Evolutionary conservation across 129 eudicot genomes (phyloP).

Genomic region (Solidago caesia): DNA sequence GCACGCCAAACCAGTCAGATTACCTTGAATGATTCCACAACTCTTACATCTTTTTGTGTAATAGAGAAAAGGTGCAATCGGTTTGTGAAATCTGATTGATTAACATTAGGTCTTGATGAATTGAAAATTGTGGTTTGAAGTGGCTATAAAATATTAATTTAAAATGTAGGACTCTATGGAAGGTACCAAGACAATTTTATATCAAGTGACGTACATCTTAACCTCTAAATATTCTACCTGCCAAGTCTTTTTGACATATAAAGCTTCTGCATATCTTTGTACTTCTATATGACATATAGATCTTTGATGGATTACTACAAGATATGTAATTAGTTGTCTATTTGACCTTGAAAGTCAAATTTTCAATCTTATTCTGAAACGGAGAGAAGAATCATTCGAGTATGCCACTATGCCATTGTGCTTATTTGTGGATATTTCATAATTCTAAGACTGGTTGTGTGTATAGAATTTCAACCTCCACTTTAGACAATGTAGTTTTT

Average conservation of each 20-base stretch:
- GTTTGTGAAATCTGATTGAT: background rate
- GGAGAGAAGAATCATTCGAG: too few species aligned
- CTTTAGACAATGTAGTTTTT: too few species aligned
- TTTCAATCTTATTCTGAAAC: background rate
- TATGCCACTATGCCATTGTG: too few species aligned
- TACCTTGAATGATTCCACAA: background rate
- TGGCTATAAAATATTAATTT: too few species aligned
- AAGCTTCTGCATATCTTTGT: background rate
- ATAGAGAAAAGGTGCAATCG: background rate
- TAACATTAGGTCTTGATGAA: background rate
- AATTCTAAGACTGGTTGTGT: background rate
- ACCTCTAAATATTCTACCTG: background rate
- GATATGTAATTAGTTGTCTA: background rate
- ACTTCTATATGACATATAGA: background rate
- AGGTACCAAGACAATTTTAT: background rate
- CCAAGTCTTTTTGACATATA: background rate
- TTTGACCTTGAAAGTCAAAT: background rate
- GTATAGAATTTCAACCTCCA: too few species aligned
- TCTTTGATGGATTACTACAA: background rate
- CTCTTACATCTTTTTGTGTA: background rate
- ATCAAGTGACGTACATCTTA: background rate
- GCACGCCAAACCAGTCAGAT: slow-evolving; percentile 3
- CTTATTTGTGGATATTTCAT: background rate
- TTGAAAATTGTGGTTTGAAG: too few species aligned
- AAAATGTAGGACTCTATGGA: background rate